These are phyloP conservation scores for Rhizophora mangle DNA, from an alignment of 345 rosid species.

Conservation along the genomic window DNA sequence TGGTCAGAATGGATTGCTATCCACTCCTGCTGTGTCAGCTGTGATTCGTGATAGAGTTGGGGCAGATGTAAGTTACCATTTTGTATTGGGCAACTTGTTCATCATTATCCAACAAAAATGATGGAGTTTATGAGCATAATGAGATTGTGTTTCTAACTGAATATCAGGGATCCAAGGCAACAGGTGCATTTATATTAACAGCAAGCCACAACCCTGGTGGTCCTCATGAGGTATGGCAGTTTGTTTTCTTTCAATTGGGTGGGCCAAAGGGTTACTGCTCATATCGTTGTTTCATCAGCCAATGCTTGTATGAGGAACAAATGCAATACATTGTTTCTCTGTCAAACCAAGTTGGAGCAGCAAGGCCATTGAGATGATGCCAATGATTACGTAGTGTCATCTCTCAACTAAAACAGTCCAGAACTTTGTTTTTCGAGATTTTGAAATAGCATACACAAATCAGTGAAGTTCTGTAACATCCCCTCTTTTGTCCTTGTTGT, in stretches of 20 bases:
- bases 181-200: slow-evolving; percentile 92
- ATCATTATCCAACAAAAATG: not conserved
- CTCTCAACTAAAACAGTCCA: not conserved
- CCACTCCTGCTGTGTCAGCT: slow-evolving; percentile 99
- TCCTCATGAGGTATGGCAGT: slow-evolving; percentile 70
- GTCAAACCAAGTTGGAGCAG: not conserved
- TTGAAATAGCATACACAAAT: not conserved
- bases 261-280: not conserved
- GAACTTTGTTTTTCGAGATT: not conserved
- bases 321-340: not conserved
- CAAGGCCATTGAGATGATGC: not conserved
- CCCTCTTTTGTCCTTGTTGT: not conserved
- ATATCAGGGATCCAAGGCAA: slow-evolving; percentile 88
- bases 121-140: not conserved
- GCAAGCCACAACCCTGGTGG: slow-evolving; percentile 99
- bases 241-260: slow-evolving; percentile 1
- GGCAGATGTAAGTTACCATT: slow-evolving; percentile 61
- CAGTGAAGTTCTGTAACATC: not conserved
- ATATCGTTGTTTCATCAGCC: not conserved
- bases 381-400: not conserved
- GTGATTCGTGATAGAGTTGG: slow-evolving; percentile 94
- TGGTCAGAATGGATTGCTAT: slow-evolving; percentile 89
- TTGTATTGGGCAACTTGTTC: slow-evolving; percentile 10
- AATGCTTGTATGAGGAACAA: not conserved
- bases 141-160: slow-evolving; percentile 14